These are phyloP conservation scores for Amanita phalloides DNA, from an alignment of 768 basidiomycete species.

Conservation along the genomic window DNA sequence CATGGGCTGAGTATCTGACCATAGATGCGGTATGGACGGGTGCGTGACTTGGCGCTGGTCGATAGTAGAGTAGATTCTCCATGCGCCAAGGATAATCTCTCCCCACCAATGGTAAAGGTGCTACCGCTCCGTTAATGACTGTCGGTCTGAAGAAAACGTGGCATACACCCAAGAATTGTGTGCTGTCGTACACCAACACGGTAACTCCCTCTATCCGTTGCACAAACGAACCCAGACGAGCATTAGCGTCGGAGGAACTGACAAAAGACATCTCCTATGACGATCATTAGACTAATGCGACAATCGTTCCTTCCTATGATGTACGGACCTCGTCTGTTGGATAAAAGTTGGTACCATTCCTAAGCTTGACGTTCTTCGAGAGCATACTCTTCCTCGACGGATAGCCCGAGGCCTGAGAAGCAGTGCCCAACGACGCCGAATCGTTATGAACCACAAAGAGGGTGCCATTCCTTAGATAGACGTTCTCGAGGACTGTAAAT, in stretches of 20 bases:
- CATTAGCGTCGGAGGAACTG: too few relatives aligned
- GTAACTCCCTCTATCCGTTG: neutral
- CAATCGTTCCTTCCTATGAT: conserved; percentile 5
- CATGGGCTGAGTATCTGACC: conserved; percentile 6
- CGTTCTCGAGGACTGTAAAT: conserved; percentile 66
- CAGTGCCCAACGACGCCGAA: neutral
- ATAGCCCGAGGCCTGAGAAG: conserved; percentile 17
- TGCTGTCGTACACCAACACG: conserved; percentile 14
- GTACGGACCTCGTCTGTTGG: conserved; percentile 21
- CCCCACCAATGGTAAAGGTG: conserved; percentile 40
- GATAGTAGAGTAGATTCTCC: conserved; percentile 26
- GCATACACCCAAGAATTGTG: conserved; percentile 16
- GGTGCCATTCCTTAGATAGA: conserved; percentile 68
- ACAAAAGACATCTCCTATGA: too few relatives aligned
- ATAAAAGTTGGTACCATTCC: conserved; percentile 11
- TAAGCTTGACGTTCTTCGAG: conserved; percentile 14
- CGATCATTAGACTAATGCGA: too few relatives aligned
- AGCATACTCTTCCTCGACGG: conserved; percentile 35
- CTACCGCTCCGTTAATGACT: conserved; percentile 13
- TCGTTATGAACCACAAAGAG: conserved; percentile 48
- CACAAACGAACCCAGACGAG: too few relatives aligned
- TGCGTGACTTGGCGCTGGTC: neutral
- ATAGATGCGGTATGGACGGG: conserved; percentile 3
- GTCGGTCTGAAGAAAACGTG: neutral
- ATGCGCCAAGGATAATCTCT: conserved; percentile 31